Evolutionary conservation across 306 rosid species (phyloP).

Genomic region (Mimosa bimucronata): DNA sequence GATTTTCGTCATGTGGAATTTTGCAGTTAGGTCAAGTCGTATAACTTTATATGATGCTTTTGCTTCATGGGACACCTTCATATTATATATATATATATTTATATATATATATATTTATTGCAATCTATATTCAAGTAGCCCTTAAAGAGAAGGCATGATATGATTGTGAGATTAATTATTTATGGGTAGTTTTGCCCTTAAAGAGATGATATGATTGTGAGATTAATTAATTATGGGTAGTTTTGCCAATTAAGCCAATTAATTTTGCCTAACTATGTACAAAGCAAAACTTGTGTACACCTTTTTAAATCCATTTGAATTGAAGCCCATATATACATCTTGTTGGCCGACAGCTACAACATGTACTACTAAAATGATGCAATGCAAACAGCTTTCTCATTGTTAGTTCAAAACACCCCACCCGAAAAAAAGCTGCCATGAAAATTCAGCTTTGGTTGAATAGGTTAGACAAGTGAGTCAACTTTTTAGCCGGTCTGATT

Average conservation of each 20-base stretch:
- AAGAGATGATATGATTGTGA: background rate
- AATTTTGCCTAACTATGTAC: too few relatives aligned
- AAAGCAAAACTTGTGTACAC: background rate
- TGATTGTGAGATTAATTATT: too few relatives aligned
- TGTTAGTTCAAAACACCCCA: too few relatives aligned
- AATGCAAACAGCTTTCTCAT: too few relatives aligned
- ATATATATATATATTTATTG: too few relatives aligned
- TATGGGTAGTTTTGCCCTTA: too few relatives aligned
- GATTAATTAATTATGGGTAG: background rate
- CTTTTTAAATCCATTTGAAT: background rate
- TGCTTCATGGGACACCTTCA: background rate
- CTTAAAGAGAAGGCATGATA: too few relatives aligned
- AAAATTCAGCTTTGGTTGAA: too few relatives aligned
- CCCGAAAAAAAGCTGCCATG: too few relatives aligned
- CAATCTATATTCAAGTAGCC: background rate
- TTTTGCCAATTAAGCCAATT: background rate
- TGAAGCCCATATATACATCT: background rate
- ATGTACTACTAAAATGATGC: background rate
- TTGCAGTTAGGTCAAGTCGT: slow-evolving; percentile 18
- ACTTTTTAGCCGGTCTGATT: too few relatives aligned
- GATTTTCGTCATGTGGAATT: background rate
- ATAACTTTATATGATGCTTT: background rate
- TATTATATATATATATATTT: background rate
- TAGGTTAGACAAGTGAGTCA: too few relatives aligned
- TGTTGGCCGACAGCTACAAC: background rate